Evolutionary conservation across 768 basidiomycete genomes (phyloP), one percentile per base, ranked within the genome.

Genomic region (Amanita pallidorosea): DNA sequence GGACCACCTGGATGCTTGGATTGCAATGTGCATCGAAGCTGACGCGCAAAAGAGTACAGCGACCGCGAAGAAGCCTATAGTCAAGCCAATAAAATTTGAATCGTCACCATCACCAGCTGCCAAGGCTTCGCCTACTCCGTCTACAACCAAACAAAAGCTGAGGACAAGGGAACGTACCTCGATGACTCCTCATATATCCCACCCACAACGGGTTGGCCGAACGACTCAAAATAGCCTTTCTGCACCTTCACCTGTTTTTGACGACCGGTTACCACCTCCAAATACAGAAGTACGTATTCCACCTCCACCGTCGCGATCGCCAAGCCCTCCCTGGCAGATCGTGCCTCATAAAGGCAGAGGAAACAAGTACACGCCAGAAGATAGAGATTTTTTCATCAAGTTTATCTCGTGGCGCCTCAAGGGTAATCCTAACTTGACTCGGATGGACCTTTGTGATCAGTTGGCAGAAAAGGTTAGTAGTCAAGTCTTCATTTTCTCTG

Each of bases 281-380:
- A 75, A 83, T 58, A 69, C 76, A 43, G 74, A 79, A 43, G 67
- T 83, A 49, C 74, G 70, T 55, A 67, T 81, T 29, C 85, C 83
- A 5, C 69, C 70, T 7, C 79, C 81, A 12, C 83, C 85, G 1
- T 79, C 79, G 18, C 78, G 82, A 42, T 79, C 80, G n/a, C 85
- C 85, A 1, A 77, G 71, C 2, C 85, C 85, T 20, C 85, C 85
- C 6, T 73, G 71, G 7, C 62, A 62, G 50, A 60, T 80, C 23
- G 67, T 80, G 49, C 69, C 67, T 40, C 57, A 64, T n/a, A n/a
- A n/a, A 47, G 71, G 68, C 11, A 64, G 73, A 50, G 81, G 83
- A 45, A 74, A 83, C 54, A 79, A 66, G 61, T 88, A 81, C 58
- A 86, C 85, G 2, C 65, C 71, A 22, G 80, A 80, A 56, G 85